Evolutionary conservation across 371 early-diverging fungal genomes (phyloP).

Genomic region (Coemansia sp.): DNA sequence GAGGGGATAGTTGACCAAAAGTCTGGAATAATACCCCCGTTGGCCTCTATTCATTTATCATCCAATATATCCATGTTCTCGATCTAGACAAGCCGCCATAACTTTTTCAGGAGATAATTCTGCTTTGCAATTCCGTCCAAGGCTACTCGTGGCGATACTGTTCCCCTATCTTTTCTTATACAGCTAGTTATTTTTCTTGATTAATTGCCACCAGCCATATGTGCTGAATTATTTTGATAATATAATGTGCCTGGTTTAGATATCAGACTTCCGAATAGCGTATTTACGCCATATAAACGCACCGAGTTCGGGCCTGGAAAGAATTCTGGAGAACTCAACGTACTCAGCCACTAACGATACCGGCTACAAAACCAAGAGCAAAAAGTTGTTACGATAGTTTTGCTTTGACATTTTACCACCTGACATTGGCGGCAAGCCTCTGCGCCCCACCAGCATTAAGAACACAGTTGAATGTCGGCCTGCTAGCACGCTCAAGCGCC

Average conservation of each 20-base stretch:
- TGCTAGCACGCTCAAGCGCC: not conserved
- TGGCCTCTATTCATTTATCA: not conserved
- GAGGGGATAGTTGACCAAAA: not conserved
- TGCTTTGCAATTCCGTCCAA: not conserved
- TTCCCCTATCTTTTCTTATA: no score
- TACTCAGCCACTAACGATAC: not conserved
- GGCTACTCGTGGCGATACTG: no score
- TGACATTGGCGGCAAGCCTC: not conserved
- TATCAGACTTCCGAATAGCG: not conserved
- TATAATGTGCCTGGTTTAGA: not conserved
- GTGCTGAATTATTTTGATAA: not conserved
- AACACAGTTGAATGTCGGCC: not conserved
- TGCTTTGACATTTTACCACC: slow-evolving; percentile 5
- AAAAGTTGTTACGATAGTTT: not conserved
- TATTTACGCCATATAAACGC: not conserved
- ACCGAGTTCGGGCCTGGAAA: not conserved
- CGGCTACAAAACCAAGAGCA: not conserved
- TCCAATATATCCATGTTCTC: not conserved
- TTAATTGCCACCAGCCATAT: no score
- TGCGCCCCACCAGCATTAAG: not conserved
- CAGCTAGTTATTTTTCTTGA: no score
- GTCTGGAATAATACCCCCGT: not conserved
- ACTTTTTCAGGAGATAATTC: not conserved
- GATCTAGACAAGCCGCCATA: not conserved
- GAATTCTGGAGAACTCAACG: not conserved